Conservation (phyloP, 2,329 filamentous ascomycete species). For the Phaeosphaeriaceae sp. region DNA sequence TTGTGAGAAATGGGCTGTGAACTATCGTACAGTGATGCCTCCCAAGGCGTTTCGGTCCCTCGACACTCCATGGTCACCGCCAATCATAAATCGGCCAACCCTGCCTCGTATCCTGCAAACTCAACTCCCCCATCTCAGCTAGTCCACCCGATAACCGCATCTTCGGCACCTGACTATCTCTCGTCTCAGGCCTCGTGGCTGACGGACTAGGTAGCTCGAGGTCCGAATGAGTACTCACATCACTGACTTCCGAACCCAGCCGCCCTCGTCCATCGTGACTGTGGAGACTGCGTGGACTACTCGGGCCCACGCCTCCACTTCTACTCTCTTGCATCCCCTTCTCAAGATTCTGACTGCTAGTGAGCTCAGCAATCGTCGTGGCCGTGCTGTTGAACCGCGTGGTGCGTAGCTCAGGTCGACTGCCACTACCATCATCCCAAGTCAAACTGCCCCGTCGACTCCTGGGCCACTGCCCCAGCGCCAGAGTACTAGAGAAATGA, state of each 20-base stretch:
- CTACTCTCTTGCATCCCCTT: neutral
- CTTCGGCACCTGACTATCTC: constrained; percentile 6
- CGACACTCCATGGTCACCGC: neutral
- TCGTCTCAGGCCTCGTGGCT: neutral
- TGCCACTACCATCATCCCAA: constrained; percentile 6
- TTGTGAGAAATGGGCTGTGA: neutral
- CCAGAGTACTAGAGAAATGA: constrained; percentile 15
- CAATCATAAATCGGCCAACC: constrained; percentile 16
- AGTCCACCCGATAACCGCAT: constrained; percentile 13
- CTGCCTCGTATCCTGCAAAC: constrained; percentile 8
- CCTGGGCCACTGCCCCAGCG: constrained; percentile 28
- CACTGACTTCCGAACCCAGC: neutral
- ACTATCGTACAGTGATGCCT: no score
- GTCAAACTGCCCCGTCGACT: constrained; percentile 8
- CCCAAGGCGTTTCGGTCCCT: no score
- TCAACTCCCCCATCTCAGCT: constrained; percentile 13
- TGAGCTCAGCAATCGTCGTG: constrained; percentile 9
- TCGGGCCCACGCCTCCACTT: neutral
- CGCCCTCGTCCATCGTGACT: neutral
- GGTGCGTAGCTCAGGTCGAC: neutral
- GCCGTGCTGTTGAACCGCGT: constrained; percentile 11
- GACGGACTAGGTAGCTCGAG: neutral
- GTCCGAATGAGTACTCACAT: neutral
- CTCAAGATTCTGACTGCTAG: neutral
- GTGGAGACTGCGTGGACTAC: neutral